Conservation (phyloP, 2,329 filamentous ascomycete genomes). For the Alternaria panax region DNA sequence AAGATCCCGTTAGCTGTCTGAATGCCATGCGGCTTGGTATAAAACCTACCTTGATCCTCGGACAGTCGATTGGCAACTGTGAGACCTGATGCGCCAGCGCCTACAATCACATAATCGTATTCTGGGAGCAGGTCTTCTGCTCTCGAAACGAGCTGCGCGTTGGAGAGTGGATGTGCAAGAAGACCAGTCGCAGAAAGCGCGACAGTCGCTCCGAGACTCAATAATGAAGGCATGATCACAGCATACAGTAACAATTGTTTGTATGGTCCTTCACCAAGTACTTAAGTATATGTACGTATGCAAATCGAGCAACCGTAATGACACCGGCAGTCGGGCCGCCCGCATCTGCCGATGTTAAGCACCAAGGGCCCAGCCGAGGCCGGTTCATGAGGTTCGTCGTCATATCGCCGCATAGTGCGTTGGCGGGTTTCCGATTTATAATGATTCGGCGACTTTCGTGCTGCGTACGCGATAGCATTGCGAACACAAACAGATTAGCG, state of each 20-base stretch:
- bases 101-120: slow-evolving; percentile 41
- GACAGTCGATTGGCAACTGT: slow-evolving; percentile 41
- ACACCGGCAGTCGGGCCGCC: background rate
- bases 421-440: slow-evolving; percentile 1
- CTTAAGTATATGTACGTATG: slow-evolving; percentile 3
- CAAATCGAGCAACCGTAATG: slow-evolving; percentile 1
- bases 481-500: background rate
- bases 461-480: background rate
- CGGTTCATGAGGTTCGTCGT: background rate
- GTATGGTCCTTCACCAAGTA: background rate
- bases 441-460: background rate
- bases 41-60: slow-evolving; percentile 25
- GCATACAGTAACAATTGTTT: background rate
- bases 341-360: slow-evolving; percentile 7
- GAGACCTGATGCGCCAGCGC: slow-evolving; percentile 35
- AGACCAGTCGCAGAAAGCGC: slow-evolving; percentile 20
- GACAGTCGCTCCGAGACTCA: slow-evolving; percentile 15
- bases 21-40: background rate
- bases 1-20: background rate
- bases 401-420: slow-evolving; percentile 1
- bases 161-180: slow-evolving; percentile 28
- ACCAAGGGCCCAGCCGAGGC: background rate
- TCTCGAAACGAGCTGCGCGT: slow-evolving; percentile 18
- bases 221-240: slow-evolving; percentile 18
- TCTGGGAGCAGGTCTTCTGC: slow-evolving; percentile 22